Base-by-base conservation (phyloP, 495 filamentous ascomycete genomes). In the Hypoxylon intermedium region DNA sequence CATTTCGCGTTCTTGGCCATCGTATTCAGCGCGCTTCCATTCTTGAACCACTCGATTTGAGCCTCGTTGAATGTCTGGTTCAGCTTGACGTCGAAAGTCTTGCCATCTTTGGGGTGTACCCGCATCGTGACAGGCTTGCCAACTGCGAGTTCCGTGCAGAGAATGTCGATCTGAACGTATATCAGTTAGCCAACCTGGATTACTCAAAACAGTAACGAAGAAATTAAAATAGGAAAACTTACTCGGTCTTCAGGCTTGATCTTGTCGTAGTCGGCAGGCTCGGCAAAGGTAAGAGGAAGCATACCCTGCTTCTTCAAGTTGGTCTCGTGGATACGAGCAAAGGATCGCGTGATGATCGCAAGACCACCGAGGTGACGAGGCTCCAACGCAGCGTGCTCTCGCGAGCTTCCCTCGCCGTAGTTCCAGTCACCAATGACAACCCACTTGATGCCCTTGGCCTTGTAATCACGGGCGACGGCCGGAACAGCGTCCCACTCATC, bases 301-400 rank as follows among this genome's bases (percentile, higher is more conserved):
- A 98, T 94, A 81, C 94, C 94, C 85, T 98, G 94, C 88, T 98
- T 98, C 91, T 98, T 98, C 81, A 98, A 79, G 85, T 98, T 98
- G 81, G 94, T 98, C 83, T 98, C 94, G 85, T 98, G 94, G 73
- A 98, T 98, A 89, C 94, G 95, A 70, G 94, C 94, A 75, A 98
- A 98, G 68, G 85, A 89, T 72, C 90, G 87, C 75, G 89, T 93
- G 77, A 98, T 95, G 85, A 98, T 95, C 67, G 95, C 94, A 63
- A 97, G 85, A 75, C 92, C 94, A 63, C 94, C 94, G 52, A 98
- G 89, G 82, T 98, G 94, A 70, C 94, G 88, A 72, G 94, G 94
- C 83, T 98, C 95, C 34, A 98, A 85, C 71, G 94, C 94, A 55
- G 94, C 94, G 77, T 98, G 94, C 83, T 98, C 94, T 82, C 94